These are phyloP conservation scores for Schizophyllum amplum DNA, from an alignment of 1,284 basidiomycete species.

Conservation along the genomic window DNA sequence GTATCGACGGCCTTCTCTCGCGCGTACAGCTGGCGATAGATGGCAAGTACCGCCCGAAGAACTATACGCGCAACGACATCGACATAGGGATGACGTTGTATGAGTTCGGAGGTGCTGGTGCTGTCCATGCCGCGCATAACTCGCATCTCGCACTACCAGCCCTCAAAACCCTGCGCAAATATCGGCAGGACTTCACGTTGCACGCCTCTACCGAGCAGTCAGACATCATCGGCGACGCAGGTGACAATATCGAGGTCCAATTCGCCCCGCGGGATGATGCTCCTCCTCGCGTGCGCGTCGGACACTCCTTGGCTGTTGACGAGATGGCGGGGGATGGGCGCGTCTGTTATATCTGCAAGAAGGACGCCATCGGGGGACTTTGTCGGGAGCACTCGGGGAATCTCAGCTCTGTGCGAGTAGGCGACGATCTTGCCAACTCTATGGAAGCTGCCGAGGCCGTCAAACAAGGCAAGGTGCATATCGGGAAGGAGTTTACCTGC, in stretches of 20 bases:
- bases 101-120: constrained; percentile 4
- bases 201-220: too few species aligned
- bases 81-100: constrained; percentile 8
- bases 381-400: neutral
- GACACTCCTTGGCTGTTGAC: constrained; percentile 3
- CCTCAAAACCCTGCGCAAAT: constrained; percentile 4
- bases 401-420: constrained; percentile 4
- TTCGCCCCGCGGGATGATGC: neutral
- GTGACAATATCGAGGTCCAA: too few species aligned
- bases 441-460: constrained; percentile 2
- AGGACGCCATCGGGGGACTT: too few species aligned
- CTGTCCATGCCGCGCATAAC: constrained; percentile 7
- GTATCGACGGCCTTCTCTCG: too few species aligned
- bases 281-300: neutral
- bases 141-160: constrained; percentile 5
- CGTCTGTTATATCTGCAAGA: constrained; percentile 1
- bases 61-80: constrained; percentile 6
- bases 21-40: constrained; percentile 1
- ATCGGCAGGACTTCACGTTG: neutral
- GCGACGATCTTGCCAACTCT: constrained; percentile 2
- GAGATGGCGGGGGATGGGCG: constrained; percentile 5
- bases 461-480: constrained; percentile 2
- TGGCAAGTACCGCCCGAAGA: constrained; percentile 6
- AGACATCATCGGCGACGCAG: too few species aligned
- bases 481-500: constrained; percentile 12